phyloP scores from a whole-genome alignment of 2,329 filamentous ascomycete species.

The Penicillium sp. region DNA sequence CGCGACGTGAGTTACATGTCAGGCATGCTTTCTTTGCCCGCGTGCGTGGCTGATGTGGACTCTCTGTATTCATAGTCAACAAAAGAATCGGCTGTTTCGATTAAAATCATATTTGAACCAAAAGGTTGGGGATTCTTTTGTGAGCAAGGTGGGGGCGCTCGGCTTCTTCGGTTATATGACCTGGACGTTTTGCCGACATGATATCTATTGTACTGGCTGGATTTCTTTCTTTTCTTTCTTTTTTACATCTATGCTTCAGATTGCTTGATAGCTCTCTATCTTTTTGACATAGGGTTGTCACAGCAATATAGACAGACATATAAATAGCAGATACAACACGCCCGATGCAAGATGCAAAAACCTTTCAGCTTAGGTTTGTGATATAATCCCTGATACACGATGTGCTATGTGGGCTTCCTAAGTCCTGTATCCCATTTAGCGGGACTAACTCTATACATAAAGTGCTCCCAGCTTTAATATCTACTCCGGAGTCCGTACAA shows the following conservation, averaged over 20 bases:
- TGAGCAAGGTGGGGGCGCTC: constrained; percentile 9
- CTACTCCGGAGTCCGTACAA: too few relatives aligned
- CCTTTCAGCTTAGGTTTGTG: too few relatives aligned
- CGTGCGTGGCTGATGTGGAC: constrained; percentile 17
- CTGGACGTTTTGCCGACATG: not conserved
- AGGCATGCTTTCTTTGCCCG: constrained; percentile 46
- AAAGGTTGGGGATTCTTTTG: not conserved
- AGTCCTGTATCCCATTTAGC: too few relatives aligned
- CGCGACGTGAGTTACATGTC: constrained; percentile 46
- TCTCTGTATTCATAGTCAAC: constrained; percentile 5
- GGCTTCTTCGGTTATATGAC: constrained; percentile 21
- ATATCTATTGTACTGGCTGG: not conserved
- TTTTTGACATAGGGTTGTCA: too few relatives aligned
- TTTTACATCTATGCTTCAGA: not conserved
- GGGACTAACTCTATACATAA: too few relatives aligned
- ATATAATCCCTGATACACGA: too few relatives aligned
- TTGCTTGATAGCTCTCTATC: too few relatives aligned
- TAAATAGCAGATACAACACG: too few relatives aligned
- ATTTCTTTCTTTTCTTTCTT: not conserved
- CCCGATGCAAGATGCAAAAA: too few relatives aligned
- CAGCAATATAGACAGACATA: too few relatives aligned
- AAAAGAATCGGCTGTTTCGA: constrained; percentile 18
- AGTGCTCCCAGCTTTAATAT: too few relatives aligned
- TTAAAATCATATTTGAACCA: not conserved
- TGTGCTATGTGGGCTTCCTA: too few relatives aligned